These are phyloP conservation scores for Parietichytrium sp. DNA, from an alignment of 108 stramenopile genomes.

Conservation along the genomic window DNA sequence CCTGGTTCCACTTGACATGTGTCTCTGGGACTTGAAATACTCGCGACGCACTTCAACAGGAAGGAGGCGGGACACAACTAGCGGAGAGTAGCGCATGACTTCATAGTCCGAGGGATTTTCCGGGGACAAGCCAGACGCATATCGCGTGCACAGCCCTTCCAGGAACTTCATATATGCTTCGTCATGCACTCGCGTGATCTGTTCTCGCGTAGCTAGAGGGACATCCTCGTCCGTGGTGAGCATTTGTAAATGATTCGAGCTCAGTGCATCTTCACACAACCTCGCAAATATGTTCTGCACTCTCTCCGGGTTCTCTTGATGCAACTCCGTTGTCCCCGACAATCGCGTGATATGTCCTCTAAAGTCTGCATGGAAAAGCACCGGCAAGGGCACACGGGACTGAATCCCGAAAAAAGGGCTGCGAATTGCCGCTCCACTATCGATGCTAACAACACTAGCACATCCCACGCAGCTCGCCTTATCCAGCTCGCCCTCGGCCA, in stretches of 20 bases:
- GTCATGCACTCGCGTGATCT: slow-evolving; percentile 2
- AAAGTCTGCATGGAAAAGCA: slow-evolving; percentile 7
- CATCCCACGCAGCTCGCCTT: slow-evolving; percentile 25
- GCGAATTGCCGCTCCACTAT: not conserved
- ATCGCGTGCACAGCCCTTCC: slow-evolving; percentile 16
- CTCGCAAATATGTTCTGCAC: slow-evolving; percentile 17
- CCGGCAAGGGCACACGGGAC: not conserved
- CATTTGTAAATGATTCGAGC: not conserved
- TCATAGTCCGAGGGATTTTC: slow-evolving; percentile 17
- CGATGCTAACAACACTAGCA: not conserved
- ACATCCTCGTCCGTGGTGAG: not conserved
- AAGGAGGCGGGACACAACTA: slow-evolving; percentile 20
- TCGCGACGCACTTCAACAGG: slow-evolving; percentile 41
- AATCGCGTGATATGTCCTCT: slow-evolving; percentile 3
- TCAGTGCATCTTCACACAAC: not conserved
- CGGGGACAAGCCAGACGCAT: too few species aligned
- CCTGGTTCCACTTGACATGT: slow-evolving; percentile 49
- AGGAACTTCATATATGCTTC: not conserved
- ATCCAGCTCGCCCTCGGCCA: slow-evolving; percentile 24
- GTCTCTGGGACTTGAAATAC: slow-evolving; percentile 47
- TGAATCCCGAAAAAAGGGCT: slow-evolving; percentile 11
- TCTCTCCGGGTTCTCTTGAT: not conserved
- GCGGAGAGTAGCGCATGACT: not conserved
- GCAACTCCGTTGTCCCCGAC: slow-evolving; percentile 8
- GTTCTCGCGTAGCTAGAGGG: slow-evolving; percentile 23